Evolutionary conservation across 2,329 filamentous ascomycete genomes (phyloP).

Genomic region (Pseudocercospora ulei): DNA sequence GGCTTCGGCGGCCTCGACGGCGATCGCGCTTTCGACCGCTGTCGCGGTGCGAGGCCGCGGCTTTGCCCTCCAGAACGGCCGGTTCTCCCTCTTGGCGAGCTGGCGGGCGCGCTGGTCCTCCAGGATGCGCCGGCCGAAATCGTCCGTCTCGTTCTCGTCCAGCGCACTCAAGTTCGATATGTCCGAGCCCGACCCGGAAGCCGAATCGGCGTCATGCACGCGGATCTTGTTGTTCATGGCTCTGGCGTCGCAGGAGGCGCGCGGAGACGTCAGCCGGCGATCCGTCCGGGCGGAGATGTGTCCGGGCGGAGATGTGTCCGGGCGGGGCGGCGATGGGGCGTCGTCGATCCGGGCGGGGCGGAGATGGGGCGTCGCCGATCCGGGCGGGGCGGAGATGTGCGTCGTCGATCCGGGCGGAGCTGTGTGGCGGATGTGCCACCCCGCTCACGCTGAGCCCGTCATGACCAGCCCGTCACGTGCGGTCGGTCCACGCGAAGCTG

Average conservation of each 20-base stretch:
- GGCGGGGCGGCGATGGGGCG: too few relatives aligned
- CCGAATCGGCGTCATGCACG: conserved; percentile 22
- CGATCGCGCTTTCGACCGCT: conserved; percentile 10
- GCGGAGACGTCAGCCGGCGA: not conserved
- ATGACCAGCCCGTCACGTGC: conserved; percentile 1
- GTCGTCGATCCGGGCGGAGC: not conserved
- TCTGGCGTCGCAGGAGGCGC: conserved; percentile 6
- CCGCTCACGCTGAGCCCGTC: not conserved
- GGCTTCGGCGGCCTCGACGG: conserved; percentile 8
- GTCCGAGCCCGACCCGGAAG: conserved; percentile 4
- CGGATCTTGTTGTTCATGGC: conserved; percentile 26
- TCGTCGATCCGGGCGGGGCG: not conserved
- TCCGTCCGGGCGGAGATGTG: not conserved
- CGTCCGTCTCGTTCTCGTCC: conserved; percentile 39
- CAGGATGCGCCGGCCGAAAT: conserved; percentile 41
- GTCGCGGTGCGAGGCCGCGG: conserved; percentile 14
- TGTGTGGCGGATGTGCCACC: too few relatives aligned
- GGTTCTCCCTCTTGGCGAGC: conserved; percentile 34
- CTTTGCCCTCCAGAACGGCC: conserved; percentile 22
- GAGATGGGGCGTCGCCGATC: too few relatives aligned
- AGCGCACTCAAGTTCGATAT: conserved; percentile 14
- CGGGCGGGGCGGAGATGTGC: too few relatives aligned
- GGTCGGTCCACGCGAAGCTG: not conserved
- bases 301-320: too few relatives aligned
- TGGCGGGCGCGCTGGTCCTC: conserved; percentile 39